A percentile compares a stretch with the other conserved stretches of the same genome.
Conservation (phyloP, 495 filamentous ascomycete species). For the Viridothelium virens region DNA sequence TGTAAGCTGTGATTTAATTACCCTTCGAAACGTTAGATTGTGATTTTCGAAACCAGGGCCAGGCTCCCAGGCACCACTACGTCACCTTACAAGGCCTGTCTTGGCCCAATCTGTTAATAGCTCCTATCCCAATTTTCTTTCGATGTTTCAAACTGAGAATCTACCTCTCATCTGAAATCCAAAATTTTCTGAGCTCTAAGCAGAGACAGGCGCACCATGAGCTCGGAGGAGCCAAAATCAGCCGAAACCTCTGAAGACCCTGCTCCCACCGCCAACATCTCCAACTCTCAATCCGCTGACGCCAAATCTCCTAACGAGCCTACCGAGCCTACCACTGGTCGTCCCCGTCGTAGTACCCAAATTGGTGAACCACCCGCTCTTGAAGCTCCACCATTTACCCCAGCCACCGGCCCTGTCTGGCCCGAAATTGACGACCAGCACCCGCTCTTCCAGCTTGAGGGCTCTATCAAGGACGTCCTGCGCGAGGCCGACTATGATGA, state of each 20-base stretch:
- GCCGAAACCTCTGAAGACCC: neutral
- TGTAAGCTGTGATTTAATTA: neutral
- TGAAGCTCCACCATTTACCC: constrained; percentile 2
- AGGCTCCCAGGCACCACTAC: neutral
- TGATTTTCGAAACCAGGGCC: constrained; percentile 1
- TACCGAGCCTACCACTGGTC: neutral
- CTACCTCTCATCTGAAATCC: neutral
- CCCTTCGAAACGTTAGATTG: neutral
- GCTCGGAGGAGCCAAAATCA: neutral
- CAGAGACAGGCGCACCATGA: neutral
- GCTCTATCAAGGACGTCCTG: constrained; percentile 37
- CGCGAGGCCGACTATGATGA: constrained; percentile 50
- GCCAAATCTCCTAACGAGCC: neutral
- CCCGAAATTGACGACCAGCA: constrained; percentile 19
- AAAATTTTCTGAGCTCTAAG: neutral
- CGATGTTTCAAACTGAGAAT: too few species aligned
- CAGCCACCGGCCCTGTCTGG: constrained; percentile 1
- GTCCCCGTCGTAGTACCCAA: constrained; percentile 1
- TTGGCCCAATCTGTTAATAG: neutral
- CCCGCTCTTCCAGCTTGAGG: constrained; percentile 26
- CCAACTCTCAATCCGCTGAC: neutral
- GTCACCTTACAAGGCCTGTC: neutral
- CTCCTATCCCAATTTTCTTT: neutral
- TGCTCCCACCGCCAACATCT: neutral
- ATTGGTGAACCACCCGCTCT: constrained; percentile 3